Percentiles rank a stretch among this genome's conserved stretches.
These are phyloP conservation scores for Colletotrichum sp. DNA, from an alignment of 2,329 filamentous ascomycete species.

Conservation along the genomic window DNA sequence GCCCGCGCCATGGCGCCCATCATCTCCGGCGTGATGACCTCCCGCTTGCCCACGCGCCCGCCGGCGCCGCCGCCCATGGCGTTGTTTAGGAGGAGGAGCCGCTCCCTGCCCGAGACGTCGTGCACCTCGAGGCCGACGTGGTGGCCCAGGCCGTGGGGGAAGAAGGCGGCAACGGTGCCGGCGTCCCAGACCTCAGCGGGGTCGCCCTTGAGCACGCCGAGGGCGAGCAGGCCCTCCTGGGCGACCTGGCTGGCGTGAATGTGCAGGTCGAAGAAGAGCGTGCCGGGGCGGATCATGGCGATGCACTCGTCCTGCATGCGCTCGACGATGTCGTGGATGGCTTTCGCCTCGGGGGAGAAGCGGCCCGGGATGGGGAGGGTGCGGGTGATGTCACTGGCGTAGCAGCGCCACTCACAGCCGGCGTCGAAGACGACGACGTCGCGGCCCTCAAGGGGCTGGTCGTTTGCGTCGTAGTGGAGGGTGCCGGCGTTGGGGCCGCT, in stretches of 20 bases:
- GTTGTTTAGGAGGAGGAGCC: constrained; percentile 35
- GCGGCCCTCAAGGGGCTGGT: constrained; percentile 71
- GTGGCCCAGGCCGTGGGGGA: constrained; percentile 70
- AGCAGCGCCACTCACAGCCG: constrained; percentile 83
- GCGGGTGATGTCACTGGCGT: constrained; percentile 89
- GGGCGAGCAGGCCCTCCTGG: constrained; percentile 69
- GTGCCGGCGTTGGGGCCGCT: constrained; percentile 83
- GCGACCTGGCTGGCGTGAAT: constrained; percentile 75
- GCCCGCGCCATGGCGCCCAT: constrained; percentile 31
- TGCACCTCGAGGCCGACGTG: constrained; percentile 71
- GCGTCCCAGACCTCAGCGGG: constrained; percentile 55
- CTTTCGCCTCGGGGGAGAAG: constrained; percentile 72
- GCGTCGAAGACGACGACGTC: constrained; percentile 86
- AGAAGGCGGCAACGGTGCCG: constrained; percentile 66
- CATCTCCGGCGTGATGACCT: constrained; percentile 41
- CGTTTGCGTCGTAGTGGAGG: constrained; percentile 85
- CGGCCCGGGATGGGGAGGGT: constrained; percentile 78
- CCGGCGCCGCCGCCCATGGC: constrained; percentile 26
- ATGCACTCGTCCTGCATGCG: constrained; percentile 83
- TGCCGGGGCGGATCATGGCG: constrained; percentile 69
- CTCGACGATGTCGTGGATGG: constrained; percentile 79
- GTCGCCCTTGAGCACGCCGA: constrained; percentile 75
- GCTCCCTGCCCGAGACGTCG: constrained; percentile 54
- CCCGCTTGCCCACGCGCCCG: constrained; percentile 43
- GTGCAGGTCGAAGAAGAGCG: constrained; percentile 75